Percentiles rank a stretch among this genome's conserved stretches.
Evolutionary conservation across 371 early-diverging fungal genomes (phyloP).

Genomic region (Mycotypha africana): DNA sequence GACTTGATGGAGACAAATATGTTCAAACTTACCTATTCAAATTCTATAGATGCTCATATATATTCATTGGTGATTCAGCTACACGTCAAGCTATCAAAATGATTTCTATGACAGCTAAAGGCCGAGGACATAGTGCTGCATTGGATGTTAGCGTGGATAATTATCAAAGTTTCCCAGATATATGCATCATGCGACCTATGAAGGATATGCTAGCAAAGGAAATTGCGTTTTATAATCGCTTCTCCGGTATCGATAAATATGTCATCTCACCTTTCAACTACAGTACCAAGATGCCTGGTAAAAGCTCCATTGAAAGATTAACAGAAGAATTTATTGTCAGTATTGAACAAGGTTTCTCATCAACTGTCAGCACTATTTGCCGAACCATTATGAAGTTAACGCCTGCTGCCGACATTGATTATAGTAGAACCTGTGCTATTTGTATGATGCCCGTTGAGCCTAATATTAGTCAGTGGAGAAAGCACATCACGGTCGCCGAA

Average conservation of each 20-base stretch:
- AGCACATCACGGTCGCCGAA: slow-evolving; percentile 46
- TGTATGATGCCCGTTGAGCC: slow-evolving; percentile 56
- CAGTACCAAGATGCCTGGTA: slow-evolving; percentile 49
- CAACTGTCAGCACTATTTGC: slow-evolving; percentile 82
- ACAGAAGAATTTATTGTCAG: slow-evolving; percentile 79
- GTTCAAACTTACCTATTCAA: too few species aligned
- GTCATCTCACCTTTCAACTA: slow-evolving; percentile 44
- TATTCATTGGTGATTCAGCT: slow-evolving; percentile 76
- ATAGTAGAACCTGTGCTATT: slow-evolving; percentile 41
- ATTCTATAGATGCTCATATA: slow-evolving; percentile 50
- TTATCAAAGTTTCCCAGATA: slow-evolving; percentile 23
- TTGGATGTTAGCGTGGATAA: slow-evolving; percentile 67
- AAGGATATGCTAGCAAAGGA: slow-evolving; percentile 80
- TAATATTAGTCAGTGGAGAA: slow-evolving; percentile 48
- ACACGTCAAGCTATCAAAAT: slow-evolving; percentile 78
- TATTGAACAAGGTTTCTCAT: slow-evolving; percentile 79
- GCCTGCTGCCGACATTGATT: slow-evolving; percentile 38
- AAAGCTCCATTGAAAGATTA: slow-evolving; percentile 64
- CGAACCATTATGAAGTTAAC: slow-evolving; percentile 78
- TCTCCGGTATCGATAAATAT: slow-evolving; percentile 35
- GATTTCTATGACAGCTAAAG: slow-evolving; percentile 75
- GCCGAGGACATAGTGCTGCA: slow-evolving; percentile 82
- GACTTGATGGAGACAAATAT: too few species aligned
- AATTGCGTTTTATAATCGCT: slow-evolving; percentile 67
- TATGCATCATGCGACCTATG: slow-evolving; percentile 72